phyloP scores from a whole-genome alignment of 257 asterid species.

The Mitragyna speciosa region DNA sequence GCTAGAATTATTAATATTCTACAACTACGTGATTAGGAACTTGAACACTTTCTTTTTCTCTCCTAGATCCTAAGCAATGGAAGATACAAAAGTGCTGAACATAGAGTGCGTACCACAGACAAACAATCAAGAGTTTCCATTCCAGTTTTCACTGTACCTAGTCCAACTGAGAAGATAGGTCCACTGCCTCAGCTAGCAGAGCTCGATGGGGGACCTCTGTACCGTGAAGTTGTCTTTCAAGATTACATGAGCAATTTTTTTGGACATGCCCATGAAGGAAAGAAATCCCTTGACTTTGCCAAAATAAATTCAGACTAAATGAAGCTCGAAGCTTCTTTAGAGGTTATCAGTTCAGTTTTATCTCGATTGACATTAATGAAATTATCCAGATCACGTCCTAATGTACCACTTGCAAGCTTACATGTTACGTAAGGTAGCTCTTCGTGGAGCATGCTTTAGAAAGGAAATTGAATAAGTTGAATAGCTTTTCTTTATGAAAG shows the following conservation, averaged over 20 bases:
- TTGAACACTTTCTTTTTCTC: no score
- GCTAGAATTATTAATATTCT: no score
- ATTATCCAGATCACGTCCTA: no score
- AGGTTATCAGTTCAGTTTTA: no score
- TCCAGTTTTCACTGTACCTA: conserved; percentile 29
- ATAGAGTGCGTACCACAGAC: conserved; percentile 36
- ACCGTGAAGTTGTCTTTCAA: conserved; percentile 26
- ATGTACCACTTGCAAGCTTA: no score
- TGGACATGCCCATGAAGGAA: conserved; percentile 33
- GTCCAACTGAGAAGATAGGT: conserved; percentile 23
- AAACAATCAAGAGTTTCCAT: conserved; percentile 33
- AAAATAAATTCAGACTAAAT: not conserved
- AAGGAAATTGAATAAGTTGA: no score
- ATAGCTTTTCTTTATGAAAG: no score
- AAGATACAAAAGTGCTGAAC: conserved; percentile 36
- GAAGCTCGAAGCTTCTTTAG: no score
- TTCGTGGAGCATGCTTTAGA: no score
- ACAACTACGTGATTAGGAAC: no score
- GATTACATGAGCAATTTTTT: conserved; percentile 34
- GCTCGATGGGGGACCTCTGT: conserved; percentile 20
- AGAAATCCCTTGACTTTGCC: conserved; percentile 31
- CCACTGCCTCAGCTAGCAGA: conserved; percentile 33
- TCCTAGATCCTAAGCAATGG: conserved; percentile 36
- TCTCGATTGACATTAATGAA: no score
- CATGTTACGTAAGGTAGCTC: no score